These are phyloP conservation scores for Salix caprea DNA, from an alignment of 345 rosid species.

Conservation along the genomic window DNA sequence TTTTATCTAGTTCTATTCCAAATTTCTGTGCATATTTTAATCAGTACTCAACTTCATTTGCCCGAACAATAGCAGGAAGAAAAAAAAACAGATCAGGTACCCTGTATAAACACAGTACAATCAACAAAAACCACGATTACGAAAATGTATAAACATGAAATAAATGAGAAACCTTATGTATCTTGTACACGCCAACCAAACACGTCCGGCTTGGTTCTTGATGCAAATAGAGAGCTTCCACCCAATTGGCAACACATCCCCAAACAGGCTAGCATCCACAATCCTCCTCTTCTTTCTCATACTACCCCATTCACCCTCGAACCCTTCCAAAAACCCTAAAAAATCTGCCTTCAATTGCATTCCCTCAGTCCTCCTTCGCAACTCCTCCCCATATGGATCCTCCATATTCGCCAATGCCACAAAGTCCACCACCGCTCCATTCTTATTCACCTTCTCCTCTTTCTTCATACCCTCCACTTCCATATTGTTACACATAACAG, in stretches of 20 bases:
- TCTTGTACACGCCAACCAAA: conserved; percentile 53
- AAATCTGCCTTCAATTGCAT: conserved; percentile 41
- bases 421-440: conserved; percentile 31
- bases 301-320: conserved; percentile 68
- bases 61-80: not conserved
- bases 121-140: not conserved
- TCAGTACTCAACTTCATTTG: not conserved
- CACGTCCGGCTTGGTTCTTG: conserved; percentile 37
- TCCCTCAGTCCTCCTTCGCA: conserved; percentile 54
- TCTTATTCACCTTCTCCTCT: not conserved
- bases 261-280: conserved; percentile 48
- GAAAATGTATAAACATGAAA: not conserved
- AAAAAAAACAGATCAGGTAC: not conserved
- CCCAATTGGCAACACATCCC: conserved; percentile 49
- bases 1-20: not conserved
- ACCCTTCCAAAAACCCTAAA: conserved; percentile 43
- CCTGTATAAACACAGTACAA: not conserved
- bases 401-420: conserved; percentile 28
- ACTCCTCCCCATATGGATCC: conserved; percentile 50
- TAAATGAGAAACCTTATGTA: conserved; percentile 55
- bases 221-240: conserved; percentile 70
- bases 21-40: not conserved
- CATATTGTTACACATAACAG: not conserved
- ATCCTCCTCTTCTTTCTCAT: conserved; percentile 58
- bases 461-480: conserved; percentile 5